These are phyloP conservation scores for Desmodesmus armatus DNA, from an alignment of 139 green algal species.

Conservation along the genomic window DNA sequence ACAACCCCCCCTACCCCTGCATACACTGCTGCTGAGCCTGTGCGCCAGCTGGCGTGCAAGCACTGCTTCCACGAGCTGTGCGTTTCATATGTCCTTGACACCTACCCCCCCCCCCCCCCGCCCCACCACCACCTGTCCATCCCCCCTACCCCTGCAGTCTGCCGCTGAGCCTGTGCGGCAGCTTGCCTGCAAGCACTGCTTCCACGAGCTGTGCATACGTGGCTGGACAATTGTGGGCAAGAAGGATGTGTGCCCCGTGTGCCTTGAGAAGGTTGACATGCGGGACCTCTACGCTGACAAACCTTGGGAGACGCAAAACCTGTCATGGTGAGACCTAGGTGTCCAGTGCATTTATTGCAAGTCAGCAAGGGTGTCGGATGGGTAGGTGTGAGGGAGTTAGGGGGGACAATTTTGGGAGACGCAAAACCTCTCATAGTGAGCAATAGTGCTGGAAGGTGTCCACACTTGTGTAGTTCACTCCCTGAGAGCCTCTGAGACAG, in stretches of 20 bases:
- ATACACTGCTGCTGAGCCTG: constrained; percentile 48
- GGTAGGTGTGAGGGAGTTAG: too few species aligned
- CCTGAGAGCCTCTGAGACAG: too few species aligned
- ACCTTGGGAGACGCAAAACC: constrained; percentile 81
- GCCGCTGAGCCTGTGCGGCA: constrained; percentile 63
- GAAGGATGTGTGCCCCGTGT: constrained; percentile 84
- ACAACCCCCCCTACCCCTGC: too few species aligned
- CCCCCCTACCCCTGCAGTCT: too few species aligned
- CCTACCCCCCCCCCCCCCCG: too few species aligned
- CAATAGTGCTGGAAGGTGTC: too few species aligned
- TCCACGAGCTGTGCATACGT: constrained; percentile 88
- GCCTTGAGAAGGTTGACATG: constrained; percentile 85
- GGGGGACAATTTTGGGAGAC: too few species aligned
- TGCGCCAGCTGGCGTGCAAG: constrained; percentile 87
- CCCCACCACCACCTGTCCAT: too few species aligned
- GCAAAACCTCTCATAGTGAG: too few species aligned
- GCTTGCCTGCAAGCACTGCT: constrained; percentile 92
- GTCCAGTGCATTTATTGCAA: not conserved
- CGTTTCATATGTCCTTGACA: too few species aligned
- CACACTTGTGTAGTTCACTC: too few species aligned
- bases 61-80: constrained; percentile 92
- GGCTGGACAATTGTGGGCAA: constrained; percentile 93
- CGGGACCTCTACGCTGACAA: constrained; percentile 65
- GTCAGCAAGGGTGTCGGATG: too few species aligned
- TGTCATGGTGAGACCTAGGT: constrained; percentile 73